Base-by-base conservation (phyloP, 2,329 filamentous ascomycete genomes). In the Fusarium piperis region DNA sequence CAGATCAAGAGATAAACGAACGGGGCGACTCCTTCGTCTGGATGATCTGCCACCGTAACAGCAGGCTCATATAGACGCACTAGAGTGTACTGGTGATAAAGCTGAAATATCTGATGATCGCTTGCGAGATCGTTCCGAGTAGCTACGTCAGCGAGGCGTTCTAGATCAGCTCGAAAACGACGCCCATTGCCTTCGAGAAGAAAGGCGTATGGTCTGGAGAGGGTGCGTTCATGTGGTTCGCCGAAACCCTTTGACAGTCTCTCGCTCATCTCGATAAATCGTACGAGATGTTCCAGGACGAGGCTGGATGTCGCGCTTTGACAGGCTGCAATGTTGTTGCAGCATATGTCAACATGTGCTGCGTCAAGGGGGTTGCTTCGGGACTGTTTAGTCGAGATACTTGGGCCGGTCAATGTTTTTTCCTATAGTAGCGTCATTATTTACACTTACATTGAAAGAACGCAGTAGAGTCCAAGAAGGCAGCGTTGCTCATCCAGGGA, bases 31-130 rank as follows among this genome's bases (percentile, higher is more conserved):
- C 71, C 67, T 35, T 77, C 76, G n/a, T 75, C 68, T 18, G 72
- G 70, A 12, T 75, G 70, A 18, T 75, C 69, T 55, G 68, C 74
- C n/a, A 78, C 68, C 18, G 78, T 70, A 6, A 81, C 81, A 9
- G 81, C 82, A 1, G 83, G 82, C 33, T 84, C 77, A 68, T 84
- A 82, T 15, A 83, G 68, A 9, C 81, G 78, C 28, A 81, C 80
- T 4, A 82, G 70, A 13, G 82, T 74, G 39, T 81, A 81, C n/a
- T 80, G 76, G 58, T 81, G 77, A 44, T 79, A 77, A 16, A 80
- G 71, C 46, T 74, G 76, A 61, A 82, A 79, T 16, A 39, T 59
- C 8, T 32, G 9, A 16, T 52, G 20, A 30, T 67, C 52, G 5
- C 39, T 41, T 28, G 39, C 59, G 10, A 69, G 46, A 20, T 67